Conservation (phyloP, 805 yeast genomes). For the Lipomyces spencermartinsiae region DNA sequence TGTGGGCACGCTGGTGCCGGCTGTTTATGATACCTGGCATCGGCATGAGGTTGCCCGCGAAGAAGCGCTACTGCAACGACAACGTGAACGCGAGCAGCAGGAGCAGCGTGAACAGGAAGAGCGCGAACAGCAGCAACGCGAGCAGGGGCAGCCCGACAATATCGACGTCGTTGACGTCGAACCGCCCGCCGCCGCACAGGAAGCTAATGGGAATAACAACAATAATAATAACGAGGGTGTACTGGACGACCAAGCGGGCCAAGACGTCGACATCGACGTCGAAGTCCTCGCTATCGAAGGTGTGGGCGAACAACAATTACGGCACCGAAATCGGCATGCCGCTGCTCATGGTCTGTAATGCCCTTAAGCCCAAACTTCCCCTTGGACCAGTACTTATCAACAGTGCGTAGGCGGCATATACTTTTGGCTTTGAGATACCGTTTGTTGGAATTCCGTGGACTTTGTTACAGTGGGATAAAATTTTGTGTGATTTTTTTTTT, state of each 20-base stretch:
- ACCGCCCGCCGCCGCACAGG: neutral
- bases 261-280: neutral
- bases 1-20: slow-evolving; percentile 37
- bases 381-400: no score
- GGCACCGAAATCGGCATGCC: neutral
- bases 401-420: no score
- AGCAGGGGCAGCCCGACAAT: slow-evolving; percentile 11
- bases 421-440: no score
- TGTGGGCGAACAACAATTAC: neutral
- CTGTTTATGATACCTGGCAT: slow-evolving; percentile 39
- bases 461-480: no score
- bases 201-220: neutral
- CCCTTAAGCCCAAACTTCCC: neutral
- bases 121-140: slow-evolving; percentile 8
- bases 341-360: neutral
- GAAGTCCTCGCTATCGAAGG: slow-evolving; percentile 4
- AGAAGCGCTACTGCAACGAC: slow-evolving; percentile 11
- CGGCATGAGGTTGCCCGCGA: slow-evolving; percentile 27
- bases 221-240: neutral
- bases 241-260: neutral
- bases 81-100: slow-evolving; percentile 5
- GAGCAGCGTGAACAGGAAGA: slow-evolving; percentile 13
- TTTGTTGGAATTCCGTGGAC: no score
- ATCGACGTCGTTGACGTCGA: slow-evolving; percentile 3
- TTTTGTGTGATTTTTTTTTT: no score